Base-by-base conservation (phyloP, 192 early-diverging fungal species). In the Coemansia sp. region DNA sequence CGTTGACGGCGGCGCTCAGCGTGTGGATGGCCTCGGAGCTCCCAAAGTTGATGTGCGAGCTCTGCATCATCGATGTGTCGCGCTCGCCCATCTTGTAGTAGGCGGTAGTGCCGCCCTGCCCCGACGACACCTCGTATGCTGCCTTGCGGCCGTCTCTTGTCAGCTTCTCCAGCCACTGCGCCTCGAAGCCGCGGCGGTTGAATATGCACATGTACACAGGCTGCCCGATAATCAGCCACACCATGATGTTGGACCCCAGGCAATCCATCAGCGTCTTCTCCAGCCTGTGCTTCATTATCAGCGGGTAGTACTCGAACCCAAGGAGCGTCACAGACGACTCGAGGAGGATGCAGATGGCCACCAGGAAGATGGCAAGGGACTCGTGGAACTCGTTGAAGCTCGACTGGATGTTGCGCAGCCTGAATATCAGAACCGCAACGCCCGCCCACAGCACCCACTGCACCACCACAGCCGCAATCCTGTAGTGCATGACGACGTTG, bases 321-420 rank as follows among this genome's bases (percentile, higher is more conserved):
- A 74, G 59, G 48, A 74, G 70, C 40, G 57, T 74, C 9, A 80
- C 62, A 1, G 72, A 63, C 6, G 77, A 71, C 46, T 80, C 77
- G 5, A 62, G 57, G 17, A 80, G 65, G 5, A 66, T 45, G 10
- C 50, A 34, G 2, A 80, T 80, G 32, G 69, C 65, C 25, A 74
- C 59, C 5, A 61, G 20, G 32, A 80, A 80, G 15, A 80, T 59
- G 5, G 61, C 62, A 29, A 80, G 53, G 14, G 77, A 80, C 61
- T 80, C 72, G 68, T 43, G 59, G 61, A 74, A 80, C 69, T 80
- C 77, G 62, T 80, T 80, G 43, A 80, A 80, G 52, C 77, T 80
- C 42, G 77, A 71, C 59, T 80, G 77, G 29, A 79, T 79, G 48
- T 79, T 79, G 56, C 76, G 76, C 69, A 79, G 64, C 19, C 76